Percentiles rank a stretch among this genome's conserved stretches.
Evolutionary conservation across 2,329 filamentous ascomycete species (phyloP).

Genomic region (Neofusicoccum laricinum): DNA sequence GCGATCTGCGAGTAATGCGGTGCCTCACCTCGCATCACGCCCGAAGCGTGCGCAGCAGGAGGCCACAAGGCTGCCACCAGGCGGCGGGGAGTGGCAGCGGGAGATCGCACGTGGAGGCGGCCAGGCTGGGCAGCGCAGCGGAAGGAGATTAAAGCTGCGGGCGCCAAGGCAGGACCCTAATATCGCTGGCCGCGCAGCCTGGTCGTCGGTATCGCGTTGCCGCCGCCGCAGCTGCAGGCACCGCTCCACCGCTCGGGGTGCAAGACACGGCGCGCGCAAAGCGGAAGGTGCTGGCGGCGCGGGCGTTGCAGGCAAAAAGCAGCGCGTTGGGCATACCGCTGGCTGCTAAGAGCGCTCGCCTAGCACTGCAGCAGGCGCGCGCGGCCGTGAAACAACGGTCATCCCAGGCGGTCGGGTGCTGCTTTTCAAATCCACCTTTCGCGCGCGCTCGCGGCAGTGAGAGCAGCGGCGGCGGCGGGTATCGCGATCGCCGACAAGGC

Average conservation of each 20-base stretch:
- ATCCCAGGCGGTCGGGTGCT: slow-evolving; percentile 10
- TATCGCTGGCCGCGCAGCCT: background rate
- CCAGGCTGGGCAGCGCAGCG: background rate
- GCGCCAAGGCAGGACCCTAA: background rate
- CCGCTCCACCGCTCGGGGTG: background rate
- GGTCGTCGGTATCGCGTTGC: slow-evolving; percentile 1
- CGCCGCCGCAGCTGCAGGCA: background rate
- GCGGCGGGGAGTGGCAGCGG: background rate
- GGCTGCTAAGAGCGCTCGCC: background rate
- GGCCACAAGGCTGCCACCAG: background rate
- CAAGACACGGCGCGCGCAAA: background rate
- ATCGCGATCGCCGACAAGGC: slow-evolving; percentile 13
- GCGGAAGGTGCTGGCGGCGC: background rate
- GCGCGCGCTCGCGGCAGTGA: background rate
- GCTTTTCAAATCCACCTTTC: background rate
- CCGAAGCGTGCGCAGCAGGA: background rate
- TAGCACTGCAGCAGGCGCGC: slow-evolving; percentile 7
- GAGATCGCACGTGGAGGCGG: slow-evolving; percentile 12
- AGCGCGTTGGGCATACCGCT: no score
- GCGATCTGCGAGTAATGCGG: slow-evolving; percentile 5
- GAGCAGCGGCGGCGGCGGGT: background rate
- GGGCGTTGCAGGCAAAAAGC: no score
- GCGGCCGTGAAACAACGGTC: slow-evolving; percentile 8
- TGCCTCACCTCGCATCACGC: background rate
- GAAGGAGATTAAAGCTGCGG: background rate